These are phyloP conservation scores for Beta lomatogona DNA, from an alignment of 179 eudicot genomes.

Conservation along the genomic window DNA sequence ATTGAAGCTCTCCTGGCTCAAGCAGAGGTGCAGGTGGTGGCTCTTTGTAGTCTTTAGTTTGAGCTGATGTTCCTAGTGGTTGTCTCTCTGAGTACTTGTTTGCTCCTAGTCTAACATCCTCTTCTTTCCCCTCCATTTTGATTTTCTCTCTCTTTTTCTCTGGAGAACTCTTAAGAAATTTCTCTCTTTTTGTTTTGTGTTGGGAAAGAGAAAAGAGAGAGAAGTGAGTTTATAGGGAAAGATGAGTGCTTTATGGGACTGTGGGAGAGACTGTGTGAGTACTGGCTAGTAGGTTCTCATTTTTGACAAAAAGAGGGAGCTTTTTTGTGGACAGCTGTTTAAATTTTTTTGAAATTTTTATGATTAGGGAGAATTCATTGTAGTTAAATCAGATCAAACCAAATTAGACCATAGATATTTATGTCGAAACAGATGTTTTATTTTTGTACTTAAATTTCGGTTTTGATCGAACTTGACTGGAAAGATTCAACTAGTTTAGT, in stretches of 20 bases:
- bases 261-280: not conserved
- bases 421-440: not conserved
- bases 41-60: constrained; percentile 53
- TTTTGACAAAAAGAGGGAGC: constrained; percentile 9
- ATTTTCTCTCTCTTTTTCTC: not conserved
- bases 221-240: constrained; percentile 17
- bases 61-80: constrained; percentile 45
- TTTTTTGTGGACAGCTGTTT: not conserved
- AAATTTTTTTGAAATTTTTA: not conserved
- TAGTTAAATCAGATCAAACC: not conserved
- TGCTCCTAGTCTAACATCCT: constrained; percentile 46
- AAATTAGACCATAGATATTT: not conserved
- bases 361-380: not conserved
- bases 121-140: constrained; percentile 43
- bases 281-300: not conserved
- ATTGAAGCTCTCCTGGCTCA: constrained; percentile 45
- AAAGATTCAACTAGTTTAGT: no score
- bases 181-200: not conserved
- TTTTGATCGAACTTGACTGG: no score
- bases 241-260: not conserved
- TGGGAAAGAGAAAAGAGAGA: not conserved
- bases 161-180: not conserved
- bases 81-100: constrained; percentile 47
- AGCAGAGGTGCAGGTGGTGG: constrained; percentile 53
- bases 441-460: not conserved